Conservation (phyloP, 2,329 filamentous ascomycete species). For the Pestalotiopsis fici region DNA sequence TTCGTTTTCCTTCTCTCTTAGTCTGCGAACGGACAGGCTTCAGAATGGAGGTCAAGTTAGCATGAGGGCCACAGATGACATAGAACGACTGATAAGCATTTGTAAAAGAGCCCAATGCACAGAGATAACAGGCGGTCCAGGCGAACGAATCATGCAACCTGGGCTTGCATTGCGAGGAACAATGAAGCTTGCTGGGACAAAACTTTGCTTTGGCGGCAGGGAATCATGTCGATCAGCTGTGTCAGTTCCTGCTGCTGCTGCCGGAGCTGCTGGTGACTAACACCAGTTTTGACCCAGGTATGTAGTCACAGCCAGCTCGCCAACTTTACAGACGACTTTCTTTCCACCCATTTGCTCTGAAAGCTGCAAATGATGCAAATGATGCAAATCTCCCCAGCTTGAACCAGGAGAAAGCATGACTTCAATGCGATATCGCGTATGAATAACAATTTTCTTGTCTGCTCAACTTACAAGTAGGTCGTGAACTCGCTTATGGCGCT, state of each 20-base stretch:
- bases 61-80: conserved; percentile 1
- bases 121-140: not conserved
- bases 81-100: conserved; percentile 3
- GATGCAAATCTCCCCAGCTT: no score
- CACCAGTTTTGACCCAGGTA: not conserved
- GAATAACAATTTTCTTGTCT: no score
- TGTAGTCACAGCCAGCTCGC: not conserved
- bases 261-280: not conserved
- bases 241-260: not conserved
- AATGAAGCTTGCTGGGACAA: not conserved
- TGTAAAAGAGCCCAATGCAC: not conserved
- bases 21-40: conserved; percentile 3
- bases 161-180: not conserved
- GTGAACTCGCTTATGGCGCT: not conserved
- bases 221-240: not conserved
- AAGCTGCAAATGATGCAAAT: not conserved
- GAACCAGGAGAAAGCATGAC: no score
- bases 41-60: not conserved
- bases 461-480: not conserved
- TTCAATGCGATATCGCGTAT: no score
- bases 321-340: not conserved
- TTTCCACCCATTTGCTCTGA: not conserved
- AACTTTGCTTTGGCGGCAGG: not conserved
- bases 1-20: not conserved
- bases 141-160: not conserved